Conservation (phyloP, 1,284 basidiomycete species). For the Cryptococcus sp. region DNA sequence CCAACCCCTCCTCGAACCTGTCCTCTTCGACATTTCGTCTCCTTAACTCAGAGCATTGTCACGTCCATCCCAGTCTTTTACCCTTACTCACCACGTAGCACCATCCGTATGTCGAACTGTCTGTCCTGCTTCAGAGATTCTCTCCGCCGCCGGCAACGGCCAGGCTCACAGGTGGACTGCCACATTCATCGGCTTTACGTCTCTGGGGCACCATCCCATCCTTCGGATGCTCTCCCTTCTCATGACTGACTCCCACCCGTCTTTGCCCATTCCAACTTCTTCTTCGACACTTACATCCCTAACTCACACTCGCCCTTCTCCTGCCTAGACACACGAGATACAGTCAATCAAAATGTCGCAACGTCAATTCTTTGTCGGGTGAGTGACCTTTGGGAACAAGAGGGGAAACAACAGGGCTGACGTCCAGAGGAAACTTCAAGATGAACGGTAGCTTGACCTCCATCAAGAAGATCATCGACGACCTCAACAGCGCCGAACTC, state of each 20-base stretch:
- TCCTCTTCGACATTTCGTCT: too few relatives aligned
- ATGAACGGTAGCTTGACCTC: constrained; percentile 70
- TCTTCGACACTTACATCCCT: neutral
- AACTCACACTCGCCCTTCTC: neutral
- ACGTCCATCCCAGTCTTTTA: too few relatives aligned
- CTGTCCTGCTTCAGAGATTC: too few relatives aligned
- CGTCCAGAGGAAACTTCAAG: constrained; percentile 89
- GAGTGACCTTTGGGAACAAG: constrained; percentile 5
- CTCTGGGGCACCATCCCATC: too few relatives aligned
- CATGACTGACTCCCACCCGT: neutral
- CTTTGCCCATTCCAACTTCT: neutral
- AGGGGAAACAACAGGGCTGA: constrained; percentile 44
- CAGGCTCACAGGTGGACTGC: too few relatives aligned
- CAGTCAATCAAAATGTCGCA: constrained; percentile 32
- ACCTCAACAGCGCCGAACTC: constrained; percentile 69
- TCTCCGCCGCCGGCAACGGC: too few relatives aligned
- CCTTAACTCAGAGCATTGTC: too few relatives aligned
- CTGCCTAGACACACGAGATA: neutral
- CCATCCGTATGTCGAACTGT: too few relatives aligned
- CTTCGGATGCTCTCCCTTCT: too few relatives aligned
- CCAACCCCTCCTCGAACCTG: too few relatives aligned
- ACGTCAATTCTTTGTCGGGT: constrained; percentile 45
- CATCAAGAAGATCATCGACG: constrained; percentile 60
- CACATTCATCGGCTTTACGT: too few relatives aligned
- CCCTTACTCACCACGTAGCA: too few relatives aligned